Conservation (phyloP, 2,329 filamentous ascomycete genomes). For the Kalaharituber pfeilii region DNA sequence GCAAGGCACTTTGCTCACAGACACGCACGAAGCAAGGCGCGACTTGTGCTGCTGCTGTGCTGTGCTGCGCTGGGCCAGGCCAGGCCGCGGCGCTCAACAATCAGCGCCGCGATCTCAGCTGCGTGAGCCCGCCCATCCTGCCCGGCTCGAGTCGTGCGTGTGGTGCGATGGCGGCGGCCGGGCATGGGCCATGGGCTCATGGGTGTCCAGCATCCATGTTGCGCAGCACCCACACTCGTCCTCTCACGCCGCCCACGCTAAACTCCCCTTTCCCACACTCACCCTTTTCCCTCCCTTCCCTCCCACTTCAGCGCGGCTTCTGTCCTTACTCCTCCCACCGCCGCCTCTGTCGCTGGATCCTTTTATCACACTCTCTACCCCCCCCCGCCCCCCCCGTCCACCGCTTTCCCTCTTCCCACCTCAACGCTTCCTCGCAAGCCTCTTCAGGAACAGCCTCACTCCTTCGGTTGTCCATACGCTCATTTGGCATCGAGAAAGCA, state of each 20-base stretch:
- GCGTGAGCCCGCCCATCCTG: no score
- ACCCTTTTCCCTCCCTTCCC: constrained; percentile 11
- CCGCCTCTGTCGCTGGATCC: constrained; percentile 16
- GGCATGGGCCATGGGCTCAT: no score
- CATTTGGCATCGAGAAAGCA: constrained; percentile 3
- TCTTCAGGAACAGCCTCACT: constrained; percentile 23
- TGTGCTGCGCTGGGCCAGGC: no score
- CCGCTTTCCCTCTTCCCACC: neutral
- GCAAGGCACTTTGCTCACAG: no score
- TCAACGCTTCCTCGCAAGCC: constrained; percentile 15
- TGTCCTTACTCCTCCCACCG: constrained; percentile 11
- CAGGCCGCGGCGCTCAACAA: no score
- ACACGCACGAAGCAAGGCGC: no score
- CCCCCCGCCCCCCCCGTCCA: neutral
- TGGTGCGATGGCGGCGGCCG: no score
- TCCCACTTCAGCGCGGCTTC: constrained; percentile 14
- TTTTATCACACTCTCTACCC: constrained; percentile 14
- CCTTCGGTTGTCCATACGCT: constrained; percentile 24
- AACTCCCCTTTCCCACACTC: constrained; percentile 5
- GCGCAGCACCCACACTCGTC: neutral
- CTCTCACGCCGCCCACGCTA: constrained; percentile 7
- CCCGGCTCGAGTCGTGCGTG: no score
- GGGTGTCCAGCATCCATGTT: no score
- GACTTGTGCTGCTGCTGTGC: no score
- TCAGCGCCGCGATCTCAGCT: no score